Conservation (phyloP, 1,284 basidiomycete genomes). For the Fomitopsis betulina region DNA sequence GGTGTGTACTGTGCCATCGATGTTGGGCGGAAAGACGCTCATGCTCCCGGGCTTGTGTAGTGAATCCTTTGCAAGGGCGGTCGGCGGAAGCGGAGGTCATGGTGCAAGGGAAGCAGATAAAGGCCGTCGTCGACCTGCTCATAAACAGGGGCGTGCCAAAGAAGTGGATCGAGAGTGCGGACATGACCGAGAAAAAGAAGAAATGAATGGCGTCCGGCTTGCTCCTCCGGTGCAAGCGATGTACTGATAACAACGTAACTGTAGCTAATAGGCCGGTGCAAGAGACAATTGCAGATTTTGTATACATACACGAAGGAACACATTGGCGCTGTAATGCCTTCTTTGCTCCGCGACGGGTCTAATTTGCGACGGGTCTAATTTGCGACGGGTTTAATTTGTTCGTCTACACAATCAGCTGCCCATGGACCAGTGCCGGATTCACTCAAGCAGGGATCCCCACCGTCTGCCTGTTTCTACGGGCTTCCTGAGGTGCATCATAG, state of each 20-base stretch:
- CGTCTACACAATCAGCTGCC: too few species aligned
- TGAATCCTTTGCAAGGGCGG: conserved; percentile 52
- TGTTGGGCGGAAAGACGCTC: not conserved
- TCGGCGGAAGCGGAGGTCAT: conserved; percentile 60
- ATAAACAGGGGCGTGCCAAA: conserved; percentile 70
- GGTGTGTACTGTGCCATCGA: conserved; percentile 25
- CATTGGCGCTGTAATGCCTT: too few species aligned
- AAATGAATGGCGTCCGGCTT: conserved; percentile 3
- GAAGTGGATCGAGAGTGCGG: conserved; percentile 65
- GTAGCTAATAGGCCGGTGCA: not conserved
- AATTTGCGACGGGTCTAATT: too few species aligned
- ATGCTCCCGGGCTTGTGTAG: conserved; percentile 28
- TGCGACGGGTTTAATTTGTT: not conserved
- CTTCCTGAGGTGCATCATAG: too few species aligned
- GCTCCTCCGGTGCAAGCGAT: not conserved
- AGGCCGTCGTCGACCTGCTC: conserved; percentile 62
- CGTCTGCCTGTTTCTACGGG: not conserved
- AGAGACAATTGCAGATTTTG: too few species aligned
- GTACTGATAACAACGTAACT: not conserved
- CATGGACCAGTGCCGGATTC: too few species aligned
- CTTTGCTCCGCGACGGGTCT: too few species aligned
- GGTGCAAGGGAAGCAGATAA: conserved; percentile 79
- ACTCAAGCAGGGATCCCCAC: not conserved
- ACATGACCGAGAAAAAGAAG: conserved; percentile 40
- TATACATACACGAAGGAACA: too few species aligned